Evolutionary conservation across 345 rosid genomes (phyloP), one percentile per base, ranked within the genome.

Genomic region (Brassica cretica): DNA sequence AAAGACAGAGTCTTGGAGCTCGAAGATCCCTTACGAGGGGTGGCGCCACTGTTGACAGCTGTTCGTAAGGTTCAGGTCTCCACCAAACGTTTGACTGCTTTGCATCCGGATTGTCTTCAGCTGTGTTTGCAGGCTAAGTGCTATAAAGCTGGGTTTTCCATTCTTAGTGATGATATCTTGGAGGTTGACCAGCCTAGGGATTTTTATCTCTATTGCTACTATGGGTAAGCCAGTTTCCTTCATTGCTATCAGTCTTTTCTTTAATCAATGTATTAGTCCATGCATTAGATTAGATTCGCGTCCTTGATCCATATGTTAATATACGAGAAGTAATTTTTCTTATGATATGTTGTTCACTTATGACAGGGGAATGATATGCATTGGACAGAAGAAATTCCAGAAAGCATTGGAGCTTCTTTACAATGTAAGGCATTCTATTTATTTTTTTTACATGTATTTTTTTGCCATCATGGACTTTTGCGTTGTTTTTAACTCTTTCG

Each of bases 371-470:
- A 95, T 93, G 93, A 85, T 91, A 79, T 93, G 95, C 88, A 88
- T 91, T 51, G 99, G 99, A 18, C 91, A 56, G 77, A 95, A 95
- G 82, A 77, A 35, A 37, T 95, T 91, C 79, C 85, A 77, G 82
- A 93, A 93, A 83, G 98, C 97, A 72, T 76, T 89, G 87, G 97
- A 91, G 92, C 98, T 95, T 83, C 84, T 93, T 46, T 97, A 87
- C 80, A 93, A 88, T 81, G 97, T 93, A 15, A 51, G 69, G 49
- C 76, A 44, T 72, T 59, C 56, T 29, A 10, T 55, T n/a, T 73
- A 24, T 35, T 12, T 24, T 15, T 21, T 58, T 27, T 4, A 24
- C 60, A 24, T 24, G 30, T 21, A 44, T 62, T 37, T 74, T 62
- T 37, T 74, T 44, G 30, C 6, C 61, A 62, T 55, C 37, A 64